These are phyloP conservation scores for Vitis hybrid DNA, from an alignment of 177 flowering plant genomes.

Conservation along the genomic window DNA sequence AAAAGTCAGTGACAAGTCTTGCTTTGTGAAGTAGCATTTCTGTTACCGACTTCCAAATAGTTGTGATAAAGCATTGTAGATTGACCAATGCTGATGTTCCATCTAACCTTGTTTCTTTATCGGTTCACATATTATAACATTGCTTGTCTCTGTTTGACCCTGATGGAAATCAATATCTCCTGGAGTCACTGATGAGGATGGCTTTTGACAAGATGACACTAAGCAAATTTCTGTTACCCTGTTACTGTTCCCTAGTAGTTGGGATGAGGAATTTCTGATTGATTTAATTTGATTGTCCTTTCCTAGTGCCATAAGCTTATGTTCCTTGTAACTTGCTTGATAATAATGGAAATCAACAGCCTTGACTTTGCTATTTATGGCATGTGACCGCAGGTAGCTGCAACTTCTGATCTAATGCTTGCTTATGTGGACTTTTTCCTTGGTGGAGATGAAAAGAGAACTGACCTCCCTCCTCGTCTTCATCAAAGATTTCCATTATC, in stretches of 20 bases:
- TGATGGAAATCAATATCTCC: background rate
- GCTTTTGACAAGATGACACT: background rate
- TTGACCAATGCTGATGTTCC: background rate
- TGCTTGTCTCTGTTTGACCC: background rate
- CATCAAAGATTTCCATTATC: conserved; percentile 82
- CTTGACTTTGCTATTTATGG: background rate
- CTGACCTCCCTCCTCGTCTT: conserved; percentile 93
- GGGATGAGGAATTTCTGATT: no score
- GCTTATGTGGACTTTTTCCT: conserved; percentile 95
- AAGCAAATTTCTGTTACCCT: no score
- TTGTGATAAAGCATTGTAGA: background rate
- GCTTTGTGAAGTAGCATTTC: no score
- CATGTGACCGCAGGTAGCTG: conserved; percentile 65
- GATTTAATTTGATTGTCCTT: no score
- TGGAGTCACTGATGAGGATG: background rate
- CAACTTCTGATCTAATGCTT: conserved; percentile 92
- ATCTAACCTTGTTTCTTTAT: background rate
- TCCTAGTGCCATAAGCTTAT: no score
- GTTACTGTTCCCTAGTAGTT: no score
- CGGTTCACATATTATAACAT: background rate
- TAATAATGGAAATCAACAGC: no score
- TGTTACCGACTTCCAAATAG: no score
- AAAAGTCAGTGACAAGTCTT: no score
- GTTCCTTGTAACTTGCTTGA: no score
- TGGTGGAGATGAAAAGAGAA: conserved; percentile 98